Base-by-base conservation (phyloP, 192 early-diverging fungal genomes). In the Backusella australiensis region DNA sequence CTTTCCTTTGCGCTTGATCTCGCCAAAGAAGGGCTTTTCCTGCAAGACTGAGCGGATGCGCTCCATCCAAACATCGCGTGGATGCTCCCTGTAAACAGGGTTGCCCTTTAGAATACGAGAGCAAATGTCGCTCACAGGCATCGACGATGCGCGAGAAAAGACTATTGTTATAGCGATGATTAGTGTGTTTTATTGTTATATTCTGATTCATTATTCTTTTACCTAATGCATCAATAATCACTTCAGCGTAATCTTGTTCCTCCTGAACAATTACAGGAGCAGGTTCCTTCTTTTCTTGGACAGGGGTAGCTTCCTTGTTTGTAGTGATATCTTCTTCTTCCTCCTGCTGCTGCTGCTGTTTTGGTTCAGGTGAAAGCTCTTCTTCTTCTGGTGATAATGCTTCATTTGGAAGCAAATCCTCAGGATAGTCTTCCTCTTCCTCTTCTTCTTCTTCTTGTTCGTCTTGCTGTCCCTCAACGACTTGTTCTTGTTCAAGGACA, bases 1-100 rank as follows among this genome's bases (percentile, higher is more conserved):
- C 77, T 88, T 88, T 46, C 87, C 87, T 19, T 83, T 88, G 35
- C 87, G 83, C 14, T 81, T 75, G 23, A 88, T 88, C 69, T 86
- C 83, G 56, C 85, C 87, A 34, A 88, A 86, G 56, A 80, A 88
- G 1, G 82, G 78, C 6, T 77, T 78, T 0, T 80, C 78, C n/a
- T 76, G 80, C 14, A 88, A 74, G 29, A 84, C 81, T 4, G 78
- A 49, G 6, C 75, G 34, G 65, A 88, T 83, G 12, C 82, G 82
- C 23, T 78, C 71, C 38, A 78, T 80, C 78, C 82, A 80, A 9
- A 75, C 56, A 69, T 82, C 67, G 73, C 82, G 56, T 69, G 75
- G n/a, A 49, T 83, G 68, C n/a, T 59, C 21, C 5, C 34, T 67
- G 34, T 85, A 69, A 21, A 76, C 71, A 21, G 87, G 85, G 26